Evolutionary conservation across 495 filamentous ascomycete species (phyloP), one percentile per base, ranked within the genome.

Genomic region (Talaromyces wortmannii): DNA sequence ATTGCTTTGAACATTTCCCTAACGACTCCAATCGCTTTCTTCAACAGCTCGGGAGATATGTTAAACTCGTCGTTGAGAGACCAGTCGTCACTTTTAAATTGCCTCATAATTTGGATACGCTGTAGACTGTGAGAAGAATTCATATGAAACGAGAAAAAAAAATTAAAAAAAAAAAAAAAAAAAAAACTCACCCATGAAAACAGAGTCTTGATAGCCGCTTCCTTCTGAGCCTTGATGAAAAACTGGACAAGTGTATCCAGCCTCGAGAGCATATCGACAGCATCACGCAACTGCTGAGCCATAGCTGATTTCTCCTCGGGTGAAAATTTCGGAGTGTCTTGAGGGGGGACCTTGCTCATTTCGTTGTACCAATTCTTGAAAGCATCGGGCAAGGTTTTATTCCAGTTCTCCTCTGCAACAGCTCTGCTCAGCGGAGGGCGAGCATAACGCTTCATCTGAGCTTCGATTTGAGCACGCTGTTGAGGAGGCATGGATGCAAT

Each of bases 11-110:
- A 77, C 31, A 77, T 62, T 48, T 67, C 68, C 46, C 67, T 69
- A 33, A 79, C 66, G 63, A 82, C 77, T 40, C 61, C 61, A 13
- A 77, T 71, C 23, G 75, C 67, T 12, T 70, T 63, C 12, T 82
- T 75, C 29, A 91, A 55, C 33, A 87, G 82, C 5, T 77, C 61
- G 0, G 73, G 71, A n/a, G 65, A 61, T 2, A 92, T 71, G 0
- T 83, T 83, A 43, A 89, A 79, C 10, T 75, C 62, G 7, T 83
- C 79, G 53, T 78, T 81, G 2, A 78, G 66, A 5, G 65, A 62
- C 76, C 75, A 80, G 0, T 83, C 74, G 11, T 62, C 63, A 40
- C 83, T 78, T 33, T 66, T 73, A 60, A 83, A 83, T 61, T 91
- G 87, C 52, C 77, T 76, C 55, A 74, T 67, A 36, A 89, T 61